phyloP scores from a whole-genome alignment of 2,329 filamentous ascomycete species.

The Talaromyces sp. region DNA sequence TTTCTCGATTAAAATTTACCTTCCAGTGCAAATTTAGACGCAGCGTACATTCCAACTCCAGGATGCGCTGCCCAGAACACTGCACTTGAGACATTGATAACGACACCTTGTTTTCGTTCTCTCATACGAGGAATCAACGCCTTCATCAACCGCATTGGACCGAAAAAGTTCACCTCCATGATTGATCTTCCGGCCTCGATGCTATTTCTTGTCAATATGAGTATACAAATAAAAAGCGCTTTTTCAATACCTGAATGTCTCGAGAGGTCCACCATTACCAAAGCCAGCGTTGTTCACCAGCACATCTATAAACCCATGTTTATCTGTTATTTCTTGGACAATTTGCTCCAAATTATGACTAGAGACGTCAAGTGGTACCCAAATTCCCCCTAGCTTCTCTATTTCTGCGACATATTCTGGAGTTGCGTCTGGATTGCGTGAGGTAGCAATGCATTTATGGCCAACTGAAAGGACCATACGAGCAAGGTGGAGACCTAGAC shows the following conservation, averaged over 20 bases:
- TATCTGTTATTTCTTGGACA: not conserved
- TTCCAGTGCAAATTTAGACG: slow-evolving; percentile 1
- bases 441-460: not conserved
- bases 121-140: not conserved
- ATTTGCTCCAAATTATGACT: not conserved
- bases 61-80: not conserved
- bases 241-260: not conserved
- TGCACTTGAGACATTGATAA: slow-evolving; percentile 1
- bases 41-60: not conserved
- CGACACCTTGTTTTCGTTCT: not conserved
- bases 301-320: not conserved
- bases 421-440: not conserved
- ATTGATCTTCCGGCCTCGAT: not conserved
- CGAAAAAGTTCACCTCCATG: slow-evolving; percentile 3
- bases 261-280: not conserved
- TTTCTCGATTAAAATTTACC: not conserved
- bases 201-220: not conserved
- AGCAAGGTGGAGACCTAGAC: not conserved
- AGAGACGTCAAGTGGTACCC: not conserved
- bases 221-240: not conserved
- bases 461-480: not conserved
- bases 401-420: slow-evolving; percentile 1
- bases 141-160: slow-evolving; percentile 1
- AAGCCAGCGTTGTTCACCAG: slow-evolving; percentile 6
- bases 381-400: not conserved